Conservation (phyloP, 192 early-diverging fungal genomes). For the Oehlia diaphana region DNA sequence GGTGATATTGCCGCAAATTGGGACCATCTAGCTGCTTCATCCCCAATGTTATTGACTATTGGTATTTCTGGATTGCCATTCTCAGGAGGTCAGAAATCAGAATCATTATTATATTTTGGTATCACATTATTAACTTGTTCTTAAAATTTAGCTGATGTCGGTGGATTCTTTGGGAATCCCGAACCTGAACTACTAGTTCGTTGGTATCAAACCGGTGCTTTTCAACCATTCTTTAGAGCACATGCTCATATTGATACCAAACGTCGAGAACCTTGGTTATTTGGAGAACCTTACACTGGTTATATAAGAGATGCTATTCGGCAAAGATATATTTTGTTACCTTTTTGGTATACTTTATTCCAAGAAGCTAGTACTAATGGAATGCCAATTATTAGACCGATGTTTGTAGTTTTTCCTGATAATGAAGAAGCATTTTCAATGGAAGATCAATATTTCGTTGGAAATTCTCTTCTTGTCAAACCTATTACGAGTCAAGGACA, state of each 20-base stretch:
- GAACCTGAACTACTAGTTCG: conserved; percentile 83
- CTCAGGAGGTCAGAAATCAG: conserved; percentile 50
- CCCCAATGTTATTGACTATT: conserved; percentile 90
- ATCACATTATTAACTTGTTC: neutral
- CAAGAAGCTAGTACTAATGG: conserved; percentile 73
- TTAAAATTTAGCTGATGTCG: conserved; percentile 74
- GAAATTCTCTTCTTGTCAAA: conserved; percentile 72
- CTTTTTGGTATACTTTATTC: conserved; percentile 93
- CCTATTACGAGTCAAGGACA: conserved; percentile 64
- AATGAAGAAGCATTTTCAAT: conserved; percentile 76
- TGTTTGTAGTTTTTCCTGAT: conserved; percentile 86
- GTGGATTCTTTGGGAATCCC: conserved; percentile 97
- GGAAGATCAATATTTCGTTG: conserved; percentile 91
- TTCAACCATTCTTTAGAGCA: conserved; percentile 97
- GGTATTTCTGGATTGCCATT: conserved; percentile 88
- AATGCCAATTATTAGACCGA: conserved; percentile 82
- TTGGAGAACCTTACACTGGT: conserved; percentile 81
- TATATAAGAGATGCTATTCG: conserved; percentile 79
- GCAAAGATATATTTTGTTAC: conserved; percentile 84
- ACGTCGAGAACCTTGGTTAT: conserved; percentile 95
- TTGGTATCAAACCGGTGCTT: conserved; percentile 97
- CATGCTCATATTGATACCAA: conserved; percentile 98
- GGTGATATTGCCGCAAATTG: conserved; percentile 94
- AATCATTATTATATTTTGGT: neutral
- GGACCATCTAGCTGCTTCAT: conserved; percentile 78